A percentile compares a stretch with the other conserved stretches of the same genome.
These are phyloP conservation scores for Onygenales sp. DNA, from an alignment of 2,329 filamentous ascomycete species.

Conservation along the genomic window DNA sequence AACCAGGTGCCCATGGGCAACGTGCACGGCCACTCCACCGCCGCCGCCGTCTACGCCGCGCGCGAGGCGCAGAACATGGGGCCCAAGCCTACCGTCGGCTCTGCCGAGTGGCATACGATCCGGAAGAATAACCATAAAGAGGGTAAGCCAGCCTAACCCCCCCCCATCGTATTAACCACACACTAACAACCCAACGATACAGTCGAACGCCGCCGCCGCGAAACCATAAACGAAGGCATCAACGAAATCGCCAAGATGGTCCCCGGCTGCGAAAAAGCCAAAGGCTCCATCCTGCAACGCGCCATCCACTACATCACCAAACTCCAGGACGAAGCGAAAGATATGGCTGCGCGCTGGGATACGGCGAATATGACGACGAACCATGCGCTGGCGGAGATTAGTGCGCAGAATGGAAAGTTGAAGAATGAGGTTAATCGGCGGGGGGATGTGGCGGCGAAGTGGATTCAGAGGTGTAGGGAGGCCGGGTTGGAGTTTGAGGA, in stretches of 20 bases:
- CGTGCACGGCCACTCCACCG: conserved; percentile 39
- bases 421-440: conserved; percentile 82
- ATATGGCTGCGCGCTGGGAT: conserved; percentile 33
- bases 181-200: neutral
- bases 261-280: conserved; percentile 97
- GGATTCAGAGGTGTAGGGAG: conserved; percentile 38
- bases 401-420: conserved; percentile 87
- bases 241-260: conserved; percentile 98
- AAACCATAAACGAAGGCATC: conserved; percentile 98
- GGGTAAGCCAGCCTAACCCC: conserved; percentile 50
- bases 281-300: conserved; percentile 88
- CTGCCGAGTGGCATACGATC: conserved; percentile 95
- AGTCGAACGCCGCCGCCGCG: conserved; percentile 93
- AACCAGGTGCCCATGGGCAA: conserved; percentile 26
- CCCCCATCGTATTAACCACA: neutral
- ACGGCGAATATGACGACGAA: conserved; percentile 35
- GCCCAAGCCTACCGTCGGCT: conserved; percentile 81
- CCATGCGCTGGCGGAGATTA: conserved; percentile 65
- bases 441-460: conserved; percentile 56
- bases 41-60: conserved; percentile 47
- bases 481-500: conserved; percentile 41
- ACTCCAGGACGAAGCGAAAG: conserved; percentile 45
- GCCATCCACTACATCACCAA: conserved; percentile 92
- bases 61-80: conserved; percentile 43
- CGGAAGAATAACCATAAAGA: conserved; percentile 98